Conservation (phyloP, 106 monocot species). For the Xerophyta viscosa region DNA sequence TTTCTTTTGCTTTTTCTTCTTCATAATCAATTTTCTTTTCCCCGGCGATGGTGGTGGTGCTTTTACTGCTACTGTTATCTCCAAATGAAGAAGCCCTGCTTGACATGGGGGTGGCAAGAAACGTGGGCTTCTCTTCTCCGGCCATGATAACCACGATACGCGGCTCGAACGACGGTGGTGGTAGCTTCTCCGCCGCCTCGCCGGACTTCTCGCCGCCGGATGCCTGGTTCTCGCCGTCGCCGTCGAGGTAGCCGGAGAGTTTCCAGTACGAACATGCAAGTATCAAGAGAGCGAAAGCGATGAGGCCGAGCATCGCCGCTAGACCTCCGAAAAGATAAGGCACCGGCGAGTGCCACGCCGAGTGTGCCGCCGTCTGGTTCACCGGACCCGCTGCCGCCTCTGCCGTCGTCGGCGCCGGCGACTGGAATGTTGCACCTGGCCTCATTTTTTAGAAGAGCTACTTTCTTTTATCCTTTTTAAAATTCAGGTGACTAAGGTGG, state of each 20-base stretch:
- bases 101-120: conserved; percentile 47
- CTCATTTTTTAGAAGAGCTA: conserved; percentile 16
- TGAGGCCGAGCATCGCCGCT: conserved; percentile 60
- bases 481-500: neutral
- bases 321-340: conserved; percentile 65
- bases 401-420: conserved; percentile 4
- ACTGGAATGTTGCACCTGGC: conserved; percentile 13
- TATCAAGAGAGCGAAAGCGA: conserved; percentile 63
- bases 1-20: too few relatives aligned
- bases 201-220: neutral
- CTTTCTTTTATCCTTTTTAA: neutral
- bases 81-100: conserved; percentile 46
- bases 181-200: neutral
- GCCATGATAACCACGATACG: conserved; percentile 63
- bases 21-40: too few relatives aligned
- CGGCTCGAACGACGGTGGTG: conserved; percentile 15
- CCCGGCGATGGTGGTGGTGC: neutral
- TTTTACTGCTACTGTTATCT: neutral
- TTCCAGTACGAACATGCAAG: conserved; percentile 74
- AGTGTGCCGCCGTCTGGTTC: conserved; percentile 5
- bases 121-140: conserved; percentile 55
- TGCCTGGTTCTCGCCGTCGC: neutral
- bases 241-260: conserved; percentile 45
- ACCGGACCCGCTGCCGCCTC: neutral
- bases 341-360: conserved; percentile 67